Conservation (phyloP, 2,329 filamentous ascomycete genomes). For the Penicillium corylophilum region DNA sequence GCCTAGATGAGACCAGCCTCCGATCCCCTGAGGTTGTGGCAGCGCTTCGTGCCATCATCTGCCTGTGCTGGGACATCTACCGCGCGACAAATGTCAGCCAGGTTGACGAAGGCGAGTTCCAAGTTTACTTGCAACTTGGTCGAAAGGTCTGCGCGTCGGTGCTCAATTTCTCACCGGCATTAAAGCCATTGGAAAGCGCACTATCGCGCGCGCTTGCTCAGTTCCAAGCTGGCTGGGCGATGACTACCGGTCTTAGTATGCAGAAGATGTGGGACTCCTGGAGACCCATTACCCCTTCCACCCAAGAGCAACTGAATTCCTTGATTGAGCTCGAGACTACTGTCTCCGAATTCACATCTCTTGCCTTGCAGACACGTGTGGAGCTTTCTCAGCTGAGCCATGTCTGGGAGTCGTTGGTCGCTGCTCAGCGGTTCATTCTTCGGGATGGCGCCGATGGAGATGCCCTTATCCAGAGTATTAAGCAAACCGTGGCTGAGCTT, state of each 20-base stretch:
- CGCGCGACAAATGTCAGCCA: conserved; percentile 39
- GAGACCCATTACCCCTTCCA: conserved; percentile 57
- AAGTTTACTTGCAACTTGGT: conserved; percentile 52
- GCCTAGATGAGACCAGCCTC: conserved; percentile 27
- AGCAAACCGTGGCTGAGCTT: conserved; percentile 39
- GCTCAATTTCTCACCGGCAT: conserved; percentile 22
- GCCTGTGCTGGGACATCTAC: conserved; percentile 53
- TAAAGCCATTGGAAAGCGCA: conserved; percentile 28
- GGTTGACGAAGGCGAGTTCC: conserved; percentile 55
- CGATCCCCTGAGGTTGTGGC: conserved; percentile 25
- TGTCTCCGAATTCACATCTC: conserved; percentile 37
- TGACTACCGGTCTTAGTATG: conserved; percentile 77
- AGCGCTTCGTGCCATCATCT: conserved; percentile 34
- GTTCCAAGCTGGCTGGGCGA: conserved; percentile 69
- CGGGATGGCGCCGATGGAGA: conserved; percentile 37
- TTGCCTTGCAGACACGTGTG: conserved; percentile 38
- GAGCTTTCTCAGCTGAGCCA: conserved; percentile 36
- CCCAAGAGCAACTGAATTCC: conserved; percentile 32
- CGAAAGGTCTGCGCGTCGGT: conserved; percentile 36
- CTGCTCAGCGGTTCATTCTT: conserved; percentile 39
- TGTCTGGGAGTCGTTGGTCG: conserved; percentile 40
- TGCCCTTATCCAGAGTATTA: conserved; percentile 38
- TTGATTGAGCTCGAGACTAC: conserved; percentile 38
- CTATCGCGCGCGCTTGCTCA: conserved; percentile 44
- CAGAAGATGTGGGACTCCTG: conserved; percentile 73